These are phyloP conservation scores for Lonicera japonica DNA, from an alignment of 129 eudicot species.

Conservation along the genomic window DNA sequence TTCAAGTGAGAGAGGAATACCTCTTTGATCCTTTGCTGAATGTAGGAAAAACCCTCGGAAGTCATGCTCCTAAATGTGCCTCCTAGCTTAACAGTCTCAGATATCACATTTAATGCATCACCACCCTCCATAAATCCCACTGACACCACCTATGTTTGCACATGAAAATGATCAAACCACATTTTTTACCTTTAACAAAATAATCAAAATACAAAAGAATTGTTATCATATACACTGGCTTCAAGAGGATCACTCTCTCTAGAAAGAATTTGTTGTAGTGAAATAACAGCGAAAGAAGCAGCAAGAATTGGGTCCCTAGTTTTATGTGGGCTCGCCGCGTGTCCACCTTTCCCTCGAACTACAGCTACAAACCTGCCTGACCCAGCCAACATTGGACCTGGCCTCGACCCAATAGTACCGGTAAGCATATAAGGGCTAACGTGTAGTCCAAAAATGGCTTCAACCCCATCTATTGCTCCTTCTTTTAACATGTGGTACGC, in stretches of 20 bases:
- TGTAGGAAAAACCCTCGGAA: conserved; percentile 40
- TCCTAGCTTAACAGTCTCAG: conserved; percentile 60
- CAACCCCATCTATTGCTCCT: conserved; percentile 41
- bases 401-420: conserved; percentile 19
- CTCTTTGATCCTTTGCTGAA: conserved; percentile 54
- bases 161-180: background rate
- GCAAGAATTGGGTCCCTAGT: conserved; percentile 21
- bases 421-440: conserved; percentile 1
- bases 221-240: conserved; percentile 6
- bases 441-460: conserved; percentile 20
- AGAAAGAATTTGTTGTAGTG: background rate
- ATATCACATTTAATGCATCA: conserved; percentile 53
- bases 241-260: conserved; percentile 18
- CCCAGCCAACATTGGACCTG: conserved; percentile 25
- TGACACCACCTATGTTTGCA: conserved; percentile 37
- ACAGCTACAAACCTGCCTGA: conserved; percentile 19
- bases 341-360: conserved; percentile 12
- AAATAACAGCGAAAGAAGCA: conserved; percentile 16
- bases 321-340: conserved; percentile 14
- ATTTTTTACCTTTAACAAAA: too few species aligned
- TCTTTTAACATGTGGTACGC: conserved; percentile 50
- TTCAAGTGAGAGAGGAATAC: conserved; percentile 19
- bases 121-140: conserved; percentile 37
- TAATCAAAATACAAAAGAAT: too few species aligned
- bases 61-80: conserved; percentile 74